Evolutionary conservation across 2,329 filamentous ascomycete genomes (phyloP).

Genomic region (Grosmannia clavigera): DNA sequence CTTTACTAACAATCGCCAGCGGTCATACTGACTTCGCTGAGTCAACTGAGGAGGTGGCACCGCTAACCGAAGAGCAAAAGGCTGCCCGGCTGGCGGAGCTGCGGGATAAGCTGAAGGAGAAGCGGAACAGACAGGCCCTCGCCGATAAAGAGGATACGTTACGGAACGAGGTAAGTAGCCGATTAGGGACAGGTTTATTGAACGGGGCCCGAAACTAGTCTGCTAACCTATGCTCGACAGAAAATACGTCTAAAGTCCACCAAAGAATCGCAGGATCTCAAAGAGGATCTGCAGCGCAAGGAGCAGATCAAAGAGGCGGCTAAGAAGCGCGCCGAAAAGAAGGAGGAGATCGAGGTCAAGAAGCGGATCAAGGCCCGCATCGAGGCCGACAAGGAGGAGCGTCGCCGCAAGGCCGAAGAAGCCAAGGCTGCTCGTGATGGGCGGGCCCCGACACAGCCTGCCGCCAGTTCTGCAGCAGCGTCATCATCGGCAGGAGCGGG

Average conservation of each 20-base stretch:
- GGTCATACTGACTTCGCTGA: slow-evolving; percentile 86
- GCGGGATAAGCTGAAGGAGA: slow-evolving; percentile 56
- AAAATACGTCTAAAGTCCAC: slow-evolving; percentile 75
- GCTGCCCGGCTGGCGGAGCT: slow-evolving; percentile 66
- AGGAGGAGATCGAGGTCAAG: slow-evolving; percentile 73
- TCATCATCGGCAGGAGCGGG: slow-evolving; percentile 25
- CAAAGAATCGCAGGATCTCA: slow-evolving; percentile 75
- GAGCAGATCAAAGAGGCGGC: slow-evolving; percentile 87
- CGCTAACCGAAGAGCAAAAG: slow-evolving; percentile 87
- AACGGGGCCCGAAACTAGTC: not conserved
- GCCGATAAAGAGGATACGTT: slow-evolving; percentile 72
- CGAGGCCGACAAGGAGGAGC: slow-evolving; percentile 84
- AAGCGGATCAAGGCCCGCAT: slow-evolving; percentile 87
- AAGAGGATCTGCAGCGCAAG: slow-evolving; percentile 78
- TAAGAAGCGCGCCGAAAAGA: slow-evolving; percentile 77
- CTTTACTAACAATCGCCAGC: slow-evolving; percentile 23
- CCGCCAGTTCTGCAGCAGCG: slow-evolving; percentile 20
- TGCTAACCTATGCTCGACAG: slow-evolving; percentile 20
- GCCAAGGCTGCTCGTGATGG: slow-evolving; percentile 82
- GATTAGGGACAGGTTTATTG: not conserved
- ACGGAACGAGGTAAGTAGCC: slow-evolving; percentile 65
- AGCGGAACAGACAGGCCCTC: slow-evolving; percentile 54
- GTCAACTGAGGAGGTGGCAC: slow-evolving; percentile 82
- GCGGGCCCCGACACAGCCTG: slow-evolving; percentile 29
- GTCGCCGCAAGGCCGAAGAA: slow-evolving; percentile 70